Percentiles rank a stretch among this genome's conserved stretches.
Conservation (phyloP, 352 stramenopile species). For the Pythium biforme region DNA sequence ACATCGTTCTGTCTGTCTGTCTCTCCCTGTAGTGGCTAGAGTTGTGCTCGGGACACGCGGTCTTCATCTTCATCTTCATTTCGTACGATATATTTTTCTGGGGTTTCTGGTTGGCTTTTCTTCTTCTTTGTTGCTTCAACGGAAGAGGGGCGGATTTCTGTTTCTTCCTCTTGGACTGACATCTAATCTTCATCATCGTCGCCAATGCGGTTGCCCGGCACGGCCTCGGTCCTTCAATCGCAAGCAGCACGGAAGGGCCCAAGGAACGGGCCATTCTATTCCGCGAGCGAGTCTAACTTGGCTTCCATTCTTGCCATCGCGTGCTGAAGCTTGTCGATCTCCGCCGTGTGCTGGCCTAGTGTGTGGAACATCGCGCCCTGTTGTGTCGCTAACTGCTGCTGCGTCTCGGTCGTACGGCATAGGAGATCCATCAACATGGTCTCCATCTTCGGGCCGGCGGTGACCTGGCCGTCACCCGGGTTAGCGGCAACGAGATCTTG, state of each 20-base stretch:
- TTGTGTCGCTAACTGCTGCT: conserved; percentile 89
- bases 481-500: conserved; percentile 83
- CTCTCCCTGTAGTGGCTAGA: neutral
- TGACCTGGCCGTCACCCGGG: conserved; percentile 81
- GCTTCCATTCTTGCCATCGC: conserved; percentile 89
- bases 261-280: conserved; percentile 34
- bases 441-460: conserved; percentile 85
- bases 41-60: neutral
- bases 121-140: conserved; percentile 24
- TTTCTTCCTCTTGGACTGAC: conserved; percentile 26
- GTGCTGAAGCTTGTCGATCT: conserved; percentile 85
- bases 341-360: conserved; percentile 86
- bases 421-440: conserved; percentile 90
- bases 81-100: conserved; percentile 21
- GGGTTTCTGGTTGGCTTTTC: conserved; percentile 8
- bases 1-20: neutral
- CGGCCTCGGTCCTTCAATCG: conserved; percentile 2
- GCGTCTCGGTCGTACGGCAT: conserved; percentile 85
- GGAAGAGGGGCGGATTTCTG: conserved; percentile 5
- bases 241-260: neutral
- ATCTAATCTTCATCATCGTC: conserved; percentile 27
- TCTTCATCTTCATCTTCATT: conserved; percentile 24
- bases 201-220: neutral
- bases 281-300: conserved; percentile 83
- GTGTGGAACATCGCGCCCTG: conserved; percentile 90